Base-by-base conservation (phyloP, 176 grass and related monocot genomes). In the maize (Zea mays) region DNA sequence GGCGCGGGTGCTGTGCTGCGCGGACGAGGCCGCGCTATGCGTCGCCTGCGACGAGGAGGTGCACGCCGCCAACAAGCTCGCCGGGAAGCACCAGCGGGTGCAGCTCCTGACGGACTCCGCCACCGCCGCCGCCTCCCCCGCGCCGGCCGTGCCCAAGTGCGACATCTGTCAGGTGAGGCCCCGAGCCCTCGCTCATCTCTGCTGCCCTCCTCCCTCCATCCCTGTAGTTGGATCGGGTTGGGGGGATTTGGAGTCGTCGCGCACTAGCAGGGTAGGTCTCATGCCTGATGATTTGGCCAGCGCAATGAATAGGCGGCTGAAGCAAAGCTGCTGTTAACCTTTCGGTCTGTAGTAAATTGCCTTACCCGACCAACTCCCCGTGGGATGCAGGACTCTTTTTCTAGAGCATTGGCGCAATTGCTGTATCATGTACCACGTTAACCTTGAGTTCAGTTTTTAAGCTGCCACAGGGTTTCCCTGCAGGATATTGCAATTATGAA, bases 1-100 rank as follows among this genome's bases (percentile, higher is more conserved):
- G 84, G 92, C 92, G 69, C 87, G 81, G 40, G 84, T 96, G 74
- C 87, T 96, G 57, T 96, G 92, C 75, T 96, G 89, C 84, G 92
- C 89, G 33, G 92, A 96, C 92, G 92, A 96, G 84, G 92, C 92
- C 37, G 92, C 92, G 74, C 89, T 96, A 69, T 96, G 92, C 74
- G 74, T 36, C 6, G 85, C 81, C 78, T 96, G 92, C 65, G 92
- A 96, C 78, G 84, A 92, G 81, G 92, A 92, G 84, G 81, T 96
- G 42, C 92, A 96, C 64, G 92, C 92, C 37, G 92, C 92, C 36
- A 96, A 96, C 79, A 90, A 85, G 80, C 92, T 96, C 64, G 92
- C 92, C 1, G 81, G 75, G 52, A 96, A 96, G 89, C 92, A 96
- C 86, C 89, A 96, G 81, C 82, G 92, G 70, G 83, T 96, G 69